These are phyloP conservation scores for Nigrospora osmanthi DNA, from an alignment of 2,329 filamentous ascomycete genomes.

Conservation along the genomic window DNA sequence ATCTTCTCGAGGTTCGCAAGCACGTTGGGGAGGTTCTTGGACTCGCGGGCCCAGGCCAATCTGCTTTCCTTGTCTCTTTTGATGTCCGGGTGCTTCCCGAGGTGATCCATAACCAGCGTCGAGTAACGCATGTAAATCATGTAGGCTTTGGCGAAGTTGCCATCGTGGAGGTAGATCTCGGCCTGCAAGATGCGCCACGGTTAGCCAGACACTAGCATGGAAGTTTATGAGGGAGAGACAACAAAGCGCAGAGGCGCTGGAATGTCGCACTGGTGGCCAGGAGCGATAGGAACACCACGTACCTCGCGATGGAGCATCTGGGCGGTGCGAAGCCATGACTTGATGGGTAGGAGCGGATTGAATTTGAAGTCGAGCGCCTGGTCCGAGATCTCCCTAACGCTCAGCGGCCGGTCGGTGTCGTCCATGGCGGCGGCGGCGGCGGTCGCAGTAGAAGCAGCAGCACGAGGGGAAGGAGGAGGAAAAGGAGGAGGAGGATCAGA, in stretches of 20 bases:
- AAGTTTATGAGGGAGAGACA: no score
- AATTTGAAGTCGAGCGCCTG: constrained; percentile 77
- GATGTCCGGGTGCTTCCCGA: constrained; percentile 70
- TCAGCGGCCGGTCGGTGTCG: constrained; percentile 50
- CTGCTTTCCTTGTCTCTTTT: constrained; percentile 54
- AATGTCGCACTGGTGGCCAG: neutral
- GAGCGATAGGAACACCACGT: neutral
- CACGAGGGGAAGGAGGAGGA: no score
- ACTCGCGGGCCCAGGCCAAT: constrained; percentile 47
- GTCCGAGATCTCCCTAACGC: constrained; percentile 66
- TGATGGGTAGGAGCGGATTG: constrained; percentile 66
- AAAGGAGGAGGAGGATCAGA: no score
- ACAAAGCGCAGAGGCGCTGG: neutral
- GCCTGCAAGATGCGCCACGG: constrained; percentile 44
- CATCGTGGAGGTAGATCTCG: constrained; percentile 75
- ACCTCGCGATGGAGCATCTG: constrained; percentile 78
- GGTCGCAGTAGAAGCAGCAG: no score
- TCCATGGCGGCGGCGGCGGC: constrained; percentile 1
- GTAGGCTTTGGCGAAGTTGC: constrained; percentile 82
- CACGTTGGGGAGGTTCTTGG: constrained; percentile 46
- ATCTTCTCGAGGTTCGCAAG: constrained; percentile 67
- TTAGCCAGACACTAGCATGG: neutral
- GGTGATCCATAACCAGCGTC: constrained; percentile 68
- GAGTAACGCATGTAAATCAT: constrained; percentile 87
- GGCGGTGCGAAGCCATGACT: constrained; percentile 75